These are phyloP conservation scores for Abrus pulchellus DNA, from an alignment of 306 rosid species.

Conservation along the genomic window DNA sequence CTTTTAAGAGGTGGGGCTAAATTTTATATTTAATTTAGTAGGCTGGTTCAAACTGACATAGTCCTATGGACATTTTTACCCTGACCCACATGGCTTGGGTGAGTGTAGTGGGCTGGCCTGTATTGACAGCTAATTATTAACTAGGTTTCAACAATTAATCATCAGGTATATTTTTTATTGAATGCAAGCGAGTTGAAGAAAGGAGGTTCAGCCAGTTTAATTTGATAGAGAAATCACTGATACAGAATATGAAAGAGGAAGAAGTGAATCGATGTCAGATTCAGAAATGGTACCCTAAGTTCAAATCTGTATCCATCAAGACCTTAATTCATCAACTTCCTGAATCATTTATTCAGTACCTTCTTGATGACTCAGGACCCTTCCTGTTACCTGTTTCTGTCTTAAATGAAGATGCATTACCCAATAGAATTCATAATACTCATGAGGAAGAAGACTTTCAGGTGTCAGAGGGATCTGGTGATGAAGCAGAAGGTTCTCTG, in stretches of 20 bases:
- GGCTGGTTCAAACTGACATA: not conserved
- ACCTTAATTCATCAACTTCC: slow-evolving; percentile 77
- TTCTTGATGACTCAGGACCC: slow-evolving; percentile 74
- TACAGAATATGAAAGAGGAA: slow-evolving; percentile 64
- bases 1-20: not conserved
- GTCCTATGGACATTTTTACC: not conserved
- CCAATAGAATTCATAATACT: slow-evolving; percentile 75
- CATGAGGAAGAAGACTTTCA: slow-evolving; percentile 75
- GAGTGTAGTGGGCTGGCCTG: not conserved
- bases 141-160: slow-evolving; percentile 10
- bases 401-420: slow-evolving; percentile 80
- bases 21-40: not conserved
- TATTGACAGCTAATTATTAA: not conserved
- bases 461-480: slow-evolving; percentile 68
- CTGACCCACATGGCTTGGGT: not conserved
- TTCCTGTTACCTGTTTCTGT: slow-evolving; percentile 76
- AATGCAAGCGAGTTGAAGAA: slow-evolving; percentile 42
- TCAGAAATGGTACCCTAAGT: slow-evolving; percentile 85
- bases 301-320: slow-evolving; percentile 69
- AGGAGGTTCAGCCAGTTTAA: not conserved
- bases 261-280: slow-evolving; percentile 77
- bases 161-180: slow-evolving; percentile 24
- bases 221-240: not conserved
- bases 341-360: slow-evolving; percentile 73
- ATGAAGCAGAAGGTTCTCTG: slow-evolving; percentile 63